phyloP scores from a whole-genome alignment of 176 grass and related monocot genomes.

The Aegilops tauschii region DNA sequence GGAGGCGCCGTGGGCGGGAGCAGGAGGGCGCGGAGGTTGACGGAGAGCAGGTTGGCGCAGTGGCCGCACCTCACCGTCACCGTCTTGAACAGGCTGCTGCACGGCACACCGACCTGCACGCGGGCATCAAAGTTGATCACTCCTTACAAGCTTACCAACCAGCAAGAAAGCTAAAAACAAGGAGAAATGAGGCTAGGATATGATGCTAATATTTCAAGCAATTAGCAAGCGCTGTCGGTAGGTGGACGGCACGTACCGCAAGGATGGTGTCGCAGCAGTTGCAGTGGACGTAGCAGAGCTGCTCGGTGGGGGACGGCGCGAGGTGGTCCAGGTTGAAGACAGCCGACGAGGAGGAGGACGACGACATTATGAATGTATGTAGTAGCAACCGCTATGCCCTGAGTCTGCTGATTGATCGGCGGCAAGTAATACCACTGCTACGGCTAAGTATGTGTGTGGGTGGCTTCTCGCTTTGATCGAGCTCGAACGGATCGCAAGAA shows the following conservation, averaged over 20 bases:
- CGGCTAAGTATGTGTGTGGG: background rate
- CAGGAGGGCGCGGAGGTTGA: constrained; percentile 80
- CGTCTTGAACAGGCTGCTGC: constrained; percentile 94
- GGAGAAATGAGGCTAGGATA: background rate
- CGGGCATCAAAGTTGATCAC: background rate
- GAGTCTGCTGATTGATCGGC: background rate
- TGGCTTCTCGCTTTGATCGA: background rate
- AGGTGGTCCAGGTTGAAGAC: constrained; percentile 87
- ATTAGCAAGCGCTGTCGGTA: constrained; percentile 16
- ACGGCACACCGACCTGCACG: constrained; percentile 83
- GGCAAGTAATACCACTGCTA: background rate
- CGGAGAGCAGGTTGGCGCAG: constrained; percentile 92
- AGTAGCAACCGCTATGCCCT: background rate
- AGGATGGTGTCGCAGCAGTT: constrained; percentile 98
- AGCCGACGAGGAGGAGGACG: constrained; percentile 72
- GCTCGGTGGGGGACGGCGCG: constrained; percentile 86
- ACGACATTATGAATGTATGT: constrained; percentile 39
- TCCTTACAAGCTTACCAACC: background rate
- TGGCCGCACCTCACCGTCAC: constrained; percentile 95
- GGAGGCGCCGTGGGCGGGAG: constrained; percentile 48
- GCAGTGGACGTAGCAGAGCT: constrained; percentile 99
- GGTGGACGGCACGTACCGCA: constrained; percentile 55
- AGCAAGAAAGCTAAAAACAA: background rate
- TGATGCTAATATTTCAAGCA: background rate
- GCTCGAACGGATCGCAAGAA: background rate